Percentiles rank a stretch among this genome's conserved stretches.
Conservation (phyloP, 1,139 yeast genomes). For the Suhomyces maxii region DNA sequence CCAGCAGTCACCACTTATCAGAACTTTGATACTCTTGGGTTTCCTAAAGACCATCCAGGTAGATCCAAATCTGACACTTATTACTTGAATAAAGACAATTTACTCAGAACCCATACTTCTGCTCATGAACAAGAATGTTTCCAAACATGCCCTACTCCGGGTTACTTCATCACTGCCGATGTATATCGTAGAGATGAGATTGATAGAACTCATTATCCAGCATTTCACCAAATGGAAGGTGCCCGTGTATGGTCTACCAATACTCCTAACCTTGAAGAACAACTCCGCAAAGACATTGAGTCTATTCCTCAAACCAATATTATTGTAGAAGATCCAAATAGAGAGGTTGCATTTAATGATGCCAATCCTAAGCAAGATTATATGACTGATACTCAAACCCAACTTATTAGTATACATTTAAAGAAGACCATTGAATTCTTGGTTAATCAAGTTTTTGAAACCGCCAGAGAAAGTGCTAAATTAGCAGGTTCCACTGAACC, state of each 20-base stretch:
- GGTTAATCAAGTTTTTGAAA: slow-evolving; percentile 80
- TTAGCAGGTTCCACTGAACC: slow-evolving; percentile 63
- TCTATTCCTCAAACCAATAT: slow-evolving; percentile 66
- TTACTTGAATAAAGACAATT: slow-evolving; percentile 68
- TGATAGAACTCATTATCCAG: slow-evolving; percentile 95
- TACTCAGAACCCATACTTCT: slow-evolving; percentile 91
- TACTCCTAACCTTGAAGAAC: slow-evolving; percentile 38
- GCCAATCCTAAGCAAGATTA: slow-evolving; percentile 79
- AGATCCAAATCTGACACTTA: slow-evolving; percentile 91
- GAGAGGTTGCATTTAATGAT: slow-evolving; percentile 39
- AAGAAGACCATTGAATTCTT: slow-evolving; percentile 82
- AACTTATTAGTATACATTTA: slow-evolving; percentile 71
- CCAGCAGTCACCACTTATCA: slow-evolving; percentile 83
- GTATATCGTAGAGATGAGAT: slow-evolving; percentile 95
- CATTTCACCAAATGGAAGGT: slow-evolving; percentile 97
- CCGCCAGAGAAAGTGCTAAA: slow-evolving; percentile 67
- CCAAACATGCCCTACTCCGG: slow-evolving; percentile 65
- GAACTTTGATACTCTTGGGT: slow-evolving; percentile 89
- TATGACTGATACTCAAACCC: slow-evolving; percentile 69
- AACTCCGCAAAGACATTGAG: slow-evolving; percentile 57
- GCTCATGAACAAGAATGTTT: slow-evolving; percentile 95
- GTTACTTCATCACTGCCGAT: slow-evolving; percentile 91
- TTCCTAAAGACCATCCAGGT: slow-evolving; percentile 92
- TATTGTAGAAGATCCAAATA: slow-evolving; percentile 73
- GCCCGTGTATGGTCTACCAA: slow-evolving; percentile 78